These are phyloP conservation scores for Tritrichomonas musculus DNA, from an alignment of 208 protist species.

Conservation along the genomic window DNA sequence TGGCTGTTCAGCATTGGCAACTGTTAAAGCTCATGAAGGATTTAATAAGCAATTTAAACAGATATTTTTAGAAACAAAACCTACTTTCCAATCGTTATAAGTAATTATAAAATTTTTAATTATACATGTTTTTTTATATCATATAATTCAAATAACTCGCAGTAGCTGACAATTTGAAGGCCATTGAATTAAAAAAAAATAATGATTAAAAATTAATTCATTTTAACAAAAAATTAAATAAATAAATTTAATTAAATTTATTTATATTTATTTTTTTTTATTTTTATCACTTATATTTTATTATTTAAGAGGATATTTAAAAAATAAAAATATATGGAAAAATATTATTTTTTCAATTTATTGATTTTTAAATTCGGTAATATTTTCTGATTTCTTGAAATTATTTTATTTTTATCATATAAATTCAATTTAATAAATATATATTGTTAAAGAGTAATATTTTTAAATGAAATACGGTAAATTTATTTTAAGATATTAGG, in stretches of 20 bases:
- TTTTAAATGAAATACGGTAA: too few relatives aligned
- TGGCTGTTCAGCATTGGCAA: background rate
- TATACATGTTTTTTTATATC: background rate
- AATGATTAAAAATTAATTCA: background rate
- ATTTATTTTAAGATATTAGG: too few relatives aligned
- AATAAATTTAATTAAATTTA: background rate
- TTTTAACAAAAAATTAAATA: background rate
- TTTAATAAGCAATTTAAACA: background rate
- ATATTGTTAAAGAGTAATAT: too few relatives aligned
- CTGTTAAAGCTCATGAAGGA: background rate
- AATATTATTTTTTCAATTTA: background rate
- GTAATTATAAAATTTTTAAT: background rate
- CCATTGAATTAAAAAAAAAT: background rate
- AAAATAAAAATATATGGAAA: background rate
- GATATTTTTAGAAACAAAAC: background rate
- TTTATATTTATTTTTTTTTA: background rate
- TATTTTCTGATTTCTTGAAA: background rate
- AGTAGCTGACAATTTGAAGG: background rate
- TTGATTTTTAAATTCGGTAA: background rate
- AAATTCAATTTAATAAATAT: too few relatives aligned
- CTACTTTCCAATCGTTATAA: background rate
- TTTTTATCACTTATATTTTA: too few relatives aligned
- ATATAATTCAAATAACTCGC: background rate
- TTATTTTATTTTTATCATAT: background rate
- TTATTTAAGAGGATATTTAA: background rate